A percentile compares a stretch with the other conserved stretches of the same genome.
These are phyloP conservation scores for Metschnikowia cubensis DNA, from an alignment of 805 yeast genomes.

Conservation along the genomic window DNA sequence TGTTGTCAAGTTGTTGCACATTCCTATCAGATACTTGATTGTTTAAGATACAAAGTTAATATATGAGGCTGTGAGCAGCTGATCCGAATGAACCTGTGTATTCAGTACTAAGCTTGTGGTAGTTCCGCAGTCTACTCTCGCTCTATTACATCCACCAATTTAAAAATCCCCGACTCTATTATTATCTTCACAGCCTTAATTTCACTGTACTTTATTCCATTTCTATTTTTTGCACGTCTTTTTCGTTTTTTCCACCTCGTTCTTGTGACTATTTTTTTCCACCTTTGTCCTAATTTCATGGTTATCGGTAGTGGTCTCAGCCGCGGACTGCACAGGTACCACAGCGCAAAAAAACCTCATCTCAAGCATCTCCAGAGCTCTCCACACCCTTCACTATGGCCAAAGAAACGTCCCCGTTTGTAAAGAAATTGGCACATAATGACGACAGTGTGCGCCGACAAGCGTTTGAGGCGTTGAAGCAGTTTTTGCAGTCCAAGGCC, in stretches of 20 bases:
- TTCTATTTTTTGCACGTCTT: no score
- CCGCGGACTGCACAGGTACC: neutral
- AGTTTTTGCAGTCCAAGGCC: slow-evolving; percentile 45
- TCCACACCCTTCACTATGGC: slow-evolving; percentile 11
- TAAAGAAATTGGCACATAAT: slow-evolving; percentile 81
- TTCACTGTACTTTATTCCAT: no score
- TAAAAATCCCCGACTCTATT: no score
- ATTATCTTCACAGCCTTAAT: no score
- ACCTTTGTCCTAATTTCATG: neutral
- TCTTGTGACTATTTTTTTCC: no score
- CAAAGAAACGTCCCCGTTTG: slow-evolving; percentile 48
- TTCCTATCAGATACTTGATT: slow-evolving; percentile 93
- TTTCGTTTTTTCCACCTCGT: no score
- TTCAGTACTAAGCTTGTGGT: no score
- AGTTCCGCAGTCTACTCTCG: no score
- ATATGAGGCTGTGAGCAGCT: neutral
- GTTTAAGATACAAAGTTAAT: slow-evolving; percentile 46
- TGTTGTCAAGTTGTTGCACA: slow-evolving; percentile 88
- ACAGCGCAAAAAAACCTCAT: slow-evolving; percentile 4
- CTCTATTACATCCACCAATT: no score
- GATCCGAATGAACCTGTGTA: neutral
- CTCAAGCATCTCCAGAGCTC: neutral
- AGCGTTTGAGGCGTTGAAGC: slow-evolving; percentile 62
- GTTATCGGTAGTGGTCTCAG: neutral
- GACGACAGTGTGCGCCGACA: slow-evolving; percentile 70